These are phyloP conservation scores for Ceratocystis destructans DNA, from an alignment of 2,329 filamentous ascomycete species.

Conservation along the genomic window DNA sequence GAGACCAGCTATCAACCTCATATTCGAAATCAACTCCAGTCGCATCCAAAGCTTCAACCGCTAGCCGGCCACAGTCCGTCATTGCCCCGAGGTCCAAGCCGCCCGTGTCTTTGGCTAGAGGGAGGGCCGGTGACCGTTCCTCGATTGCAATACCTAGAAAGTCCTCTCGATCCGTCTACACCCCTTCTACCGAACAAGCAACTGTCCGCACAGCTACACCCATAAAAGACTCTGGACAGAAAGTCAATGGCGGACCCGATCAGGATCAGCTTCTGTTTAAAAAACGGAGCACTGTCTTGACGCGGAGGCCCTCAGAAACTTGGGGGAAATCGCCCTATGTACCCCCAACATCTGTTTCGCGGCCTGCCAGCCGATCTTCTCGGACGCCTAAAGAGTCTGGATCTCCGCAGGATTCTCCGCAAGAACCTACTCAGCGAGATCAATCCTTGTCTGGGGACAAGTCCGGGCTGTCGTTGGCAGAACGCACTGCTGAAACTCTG, in stretches of 20 bases:
- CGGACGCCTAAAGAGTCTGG: constrained; percentile 17
- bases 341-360: constrained; percentile 5
- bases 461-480: constrained; percentile 51
- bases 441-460: constrained; percentile 19
- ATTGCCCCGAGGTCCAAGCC: constrained; percentile 12
- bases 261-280: constrained; percentile 13
- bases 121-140: constrained; percentile 12
- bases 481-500: constrained; percentile 76
- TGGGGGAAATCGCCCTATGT: constrained; percentile 17
- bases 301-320: constrained; percentile 25
- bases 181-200: background rate
- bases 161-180: constrained; percentile 9
- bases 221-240: constrained; percentile 7
- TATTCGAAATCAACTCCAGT: background rate
- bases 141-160: background rate
- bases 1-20: constrained; percentile 14
- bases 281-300: constrained; percentile 22
- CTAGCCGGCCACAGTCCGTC: constrained; percentile 9
- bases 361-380: constrained; percentile 10
- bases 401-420: constrained; percentile 11
- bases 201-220: constrained; percentile 2
- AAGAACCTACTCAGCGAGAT: background rate
- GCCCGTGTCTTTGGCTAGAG: constrained; percentile 9
- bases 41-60: background rate
- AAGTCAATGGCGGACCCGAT: background rate